phyloP scores from a whole-genome alignment of 169 alveolate genomes.

The Cytauxzoon felis region DNA sequence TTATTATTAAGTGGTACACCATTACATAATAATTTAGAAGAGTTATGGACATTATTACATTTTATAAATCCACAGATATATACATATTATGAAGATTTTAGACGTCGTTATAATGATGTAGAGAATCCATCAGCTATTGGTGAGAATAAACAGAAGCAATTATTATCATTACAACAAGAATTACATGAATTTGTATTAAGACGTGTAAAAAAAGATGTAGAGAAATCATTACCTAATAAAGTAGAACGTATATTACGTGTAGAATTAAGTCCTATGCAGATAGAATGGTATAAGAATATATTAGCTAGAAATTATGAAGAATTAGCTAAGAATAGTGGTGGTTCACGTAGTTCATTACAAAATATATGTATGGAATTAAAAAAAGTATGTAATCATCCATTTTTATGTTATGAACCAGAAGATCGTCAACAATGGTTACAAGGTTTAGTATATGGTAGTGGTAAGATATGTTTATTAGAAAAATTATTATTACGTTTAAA shows the following conservation, averaged over 20 bases:
- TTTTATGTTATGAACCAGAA: constrained; percentile 90
- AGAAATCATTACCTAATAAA: constrained; percentile 84
- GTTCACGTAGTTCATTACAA: constrained; percentile 82
- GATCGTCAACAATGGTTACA: constrained; percentile 79
- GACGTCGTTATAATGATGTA: constrained; percentile 76
- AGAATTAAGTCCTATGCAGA: constrained; percentile 86
- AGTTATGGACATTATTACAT: constrained; percentile 93
- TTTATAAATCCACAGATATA: constrained; percentile 90
- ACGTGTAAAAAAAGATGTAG: constrained; percentile 87
- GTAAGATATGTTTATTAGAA: constrained; percentile 92
- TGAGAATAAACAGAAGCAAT: constrained; percentile 80
- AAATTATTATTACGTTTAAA: constrained; percentile 85
- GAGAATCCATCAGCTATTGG: constrained; percentile 86
- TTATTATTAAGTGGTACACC: constrained; percentile 94
- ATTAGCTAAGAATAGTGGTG: constrained; percentile 84
- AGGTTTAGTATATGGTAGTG: constrained; percentile 85
- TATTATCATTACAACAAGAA: constrained; percentile 80
- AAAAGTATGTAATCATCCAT: constrained; percentile 98
- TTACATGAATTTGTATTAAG: constrained; percentile 82
- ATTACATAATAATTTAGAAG: constrained; percentile 90
- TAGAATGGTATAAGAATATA: constrained; percentile 80
- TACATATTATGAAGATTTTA: constrained; percentile 78
- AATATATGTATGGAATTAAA: constrained; percentile 94
- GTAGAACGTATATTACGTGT: constrained; percentile 86
- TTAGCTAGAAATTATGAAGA: constrained; percentile 84